Percentiles rank a stretch among this genome's conserved stretches.
These are phyloP conservation scores for Piper betle DNA, from an alignment of 164 flowering plant genomes.

Conservation along the genomic window DNA sequence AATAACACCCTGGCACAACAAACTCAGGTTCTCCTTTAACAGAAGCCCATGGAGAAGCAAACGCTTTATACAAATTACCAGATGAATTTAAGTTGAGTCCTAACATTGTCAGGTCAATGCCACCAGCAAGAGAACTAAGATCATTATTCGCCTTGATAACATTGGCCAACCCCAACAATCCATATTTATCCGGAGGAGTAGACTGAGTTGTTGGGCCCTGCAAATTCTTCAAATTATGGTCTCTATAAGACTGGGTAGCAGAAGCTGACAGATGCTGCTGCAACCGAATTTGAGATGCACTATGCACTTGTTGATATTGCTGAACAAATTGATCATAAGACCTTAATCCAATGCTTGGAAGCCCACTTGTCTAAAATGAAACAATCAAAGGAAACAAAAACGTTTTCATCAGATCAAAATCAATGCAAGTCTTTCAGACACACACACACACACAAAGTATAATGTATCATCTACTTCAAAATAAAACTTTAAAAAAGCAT, in stretches of 20 bases:
- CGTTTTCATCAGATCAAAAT: not conserved
- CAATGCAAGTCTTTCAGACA: not conserved
- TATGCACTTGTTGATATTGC: conserved; percentile 47
- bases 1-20: conserved; percentile 74
- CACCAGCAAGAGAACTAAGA: conserved; percentile 77
- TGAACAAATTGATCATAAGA: conserved; percentile 83
- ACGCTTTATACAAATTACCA: conserved; percentile 79
- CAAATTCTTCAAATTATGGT: conserved; percentile 55
- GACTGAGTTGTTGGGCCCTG: conserved; percentile 24
- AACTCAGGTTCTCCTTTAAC: conserved; percentile 87
- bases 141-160: conserved; percentile 83
- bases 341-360: conserved; percentile 73
- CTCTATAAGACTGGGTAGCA: conserved; percentile 58
- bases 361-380: conserved; percentile 51
- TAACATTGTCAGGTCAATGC: conserved; percentile 85
- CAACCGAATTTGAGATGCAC: conserved; percentile 61
- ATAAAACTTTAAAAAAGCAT: no score
- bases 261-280: conserved; percentile 74
- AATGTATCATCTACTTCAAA: no score
- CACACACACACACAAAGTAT: not conserved
- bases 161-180: conserved; percentile 75
- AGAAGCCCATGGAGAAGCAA: conserved; percentile 96
- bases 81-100: conserved; percentile 84
- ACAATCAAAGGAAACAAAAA: not conserved
- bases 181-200: conserved; percentile 73